These are phyloP conservation scores for Candida vaughaniae DNA, from an alignment of 805 yeast genomes.

Conservation along the genomic window DNA sequence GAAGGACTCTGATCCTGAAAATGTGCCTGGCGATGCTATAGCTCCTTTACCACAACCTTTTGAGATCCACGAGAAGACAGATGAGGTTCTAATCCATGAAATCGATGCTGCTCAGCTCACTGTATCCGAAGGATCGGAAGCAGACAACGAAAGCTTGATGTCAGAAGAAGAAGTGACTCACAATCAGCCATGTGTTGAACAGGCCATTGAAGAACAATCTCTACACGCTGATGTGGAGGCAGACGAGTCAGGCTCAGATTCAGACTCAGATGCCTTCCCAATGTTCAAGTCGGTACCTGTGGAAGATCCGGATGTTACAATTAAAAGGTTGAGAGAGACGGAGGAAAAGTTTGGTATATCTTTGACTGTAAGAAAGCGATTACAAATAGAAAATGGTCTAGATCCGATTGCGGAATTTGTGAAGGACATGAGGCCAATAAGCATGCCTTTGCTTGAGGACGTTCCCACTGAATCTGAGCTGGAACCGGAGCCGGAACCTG, in stretches of 20 bases:
- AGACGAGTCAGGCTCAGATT: slow-evolving; percentile 3
- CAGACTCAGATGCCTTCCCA: slow-evolving; percentile 16
- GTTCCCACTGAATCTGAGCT: slow-evolving; percentile 7
- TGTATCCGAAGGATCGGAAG: slow-evolving; percentile 7
- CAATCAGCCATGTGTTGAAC: background rate
- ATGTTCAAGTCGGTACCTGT: slow-evolving; percentile 25
- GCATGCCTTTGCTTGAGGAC: slow-evolving; percentile 8
- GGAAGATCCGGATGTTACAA: slow-evolving; percentile 24
- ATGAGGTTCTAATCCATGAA: slow-evolving; percentile 1
- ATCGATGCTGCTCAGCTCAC: background rate
- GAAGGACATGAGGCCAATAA: slow-evolving; percentile 2
- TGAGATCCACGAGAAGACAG: slow-evolving; percentile 2
- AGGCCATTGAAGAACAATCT: slow-evolving; percentile 2
- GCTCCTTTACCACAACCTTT: slow-evolving; percentile 13
- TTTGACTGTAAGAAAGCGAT: slow-evolving; percentile 19
- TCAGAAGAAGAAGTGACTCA: too few relatives aligned
- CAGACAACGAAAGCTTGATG: slow-evolving; percentile 4
- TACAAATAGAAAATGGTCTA: slow-evolving; percentile 15
- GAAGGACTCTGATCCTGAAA: background rate
- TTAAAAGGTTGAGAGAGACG: slow-evolving; percentile 21
- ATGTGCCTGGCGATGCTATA: slow-evolving; percentile 2
- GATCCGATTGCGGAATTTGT: slow-evolving; percentile 11
- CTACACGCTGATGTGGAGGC: slow-evolving; percentile 4
- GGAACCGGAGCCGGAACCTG: slow-evolving; percentile 4
- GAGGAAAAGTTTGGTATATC: slow-evolving; percentile 25